Conservation (phyloP, 2,329 filamentous ascomycete species). For the Exophiala sp. region DNA sequence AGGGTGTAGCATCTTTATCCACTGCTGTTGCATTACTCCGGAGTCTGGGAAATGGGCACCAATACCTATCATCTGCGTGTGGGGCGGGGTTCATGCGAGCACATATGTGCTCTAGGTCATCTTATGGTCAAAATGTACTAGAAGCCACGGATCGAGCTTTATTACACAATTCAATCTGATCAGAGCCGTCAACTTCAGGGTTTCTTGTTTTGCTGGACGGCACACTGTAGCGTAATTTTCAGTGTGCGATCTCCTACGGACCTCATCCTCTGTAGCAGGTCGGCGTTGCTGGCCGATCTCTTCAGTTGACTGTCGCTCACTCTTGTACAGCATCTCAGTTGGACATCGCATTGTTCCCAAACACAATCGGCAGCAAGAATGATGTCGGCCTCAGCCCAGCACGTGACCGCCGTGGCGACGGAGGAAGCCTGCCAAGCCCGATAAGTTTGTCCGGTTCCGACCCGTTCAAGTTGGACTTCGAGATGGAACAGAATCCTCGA, state of each 20-base stretch:
- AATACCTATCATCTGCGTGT: background rate
- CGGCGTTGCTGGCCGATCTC: no score
- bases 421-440: background rate
- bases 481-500: background rate
- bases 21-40: background rate
- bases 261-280: no score
- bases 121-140: background rate
- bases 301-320: no score
- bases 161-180: background rate
- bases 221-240: no score
- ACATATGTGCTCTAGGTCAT: background rate
- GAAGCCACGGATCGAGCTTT: background rate
- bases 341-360: no score
- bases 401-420: background rate
- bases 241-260: no score
- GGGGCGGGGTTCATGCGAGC: background rate
- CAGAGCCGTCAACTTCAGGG: no score
- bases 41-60: background rate
- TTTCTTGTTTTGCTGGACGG: background rate
- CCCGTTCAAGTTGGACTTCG: background rate
- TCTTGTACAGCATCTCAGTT: no score
- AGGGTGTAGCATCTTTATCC: conserved; percentile 2
- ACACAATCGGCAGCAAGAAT: background rate
- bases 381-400: background rate
- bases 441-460: background rate